Evolutionary conservation across 192 early-diverging fungal species (phyloP).

Genomic region (Cladochytrium replicatum): DNA sequence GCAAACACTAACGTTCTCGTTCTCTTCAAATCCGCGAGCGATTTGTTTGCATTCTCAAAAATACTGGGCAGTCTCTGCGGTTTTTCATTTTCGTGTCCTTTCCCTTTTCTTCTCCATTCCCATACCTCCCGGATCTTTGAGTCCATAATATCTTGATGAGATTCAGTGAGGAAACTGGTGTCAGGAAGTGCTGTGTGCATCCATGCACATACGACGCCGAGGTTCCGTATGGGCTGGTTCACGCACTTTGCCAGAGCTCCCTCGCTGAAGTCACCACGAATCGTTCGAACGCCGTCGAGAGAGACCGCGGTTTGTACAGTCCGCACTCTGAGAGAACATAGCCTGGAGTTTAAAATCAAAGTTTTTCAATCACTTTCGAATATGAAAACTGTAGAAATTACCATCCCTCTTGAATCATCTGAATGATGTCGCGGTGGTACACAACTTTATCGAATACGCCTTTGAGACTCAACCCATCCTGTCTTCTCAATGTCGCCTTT

Average conservation of each 20-base stretch:
- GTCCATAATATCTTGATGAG: too few relatives aligned
- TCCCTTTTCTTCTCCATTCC: too few relatives aligned
- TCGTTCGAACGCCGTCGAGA: slow-evolving; percentile 34
- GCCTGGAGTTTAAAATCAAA: slow-evolving; percentile 26
- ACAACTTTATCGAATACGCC: slow-evolving; percentile 68
- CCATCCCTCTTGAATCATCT: slow-evolving; percentile 81
- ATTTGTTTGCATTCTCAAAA: too few relatives aligned
- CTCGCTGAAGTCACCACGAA: slow-evolving; percentile 51
- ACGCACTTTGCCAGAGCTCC: slow-evolving; percentile 28
- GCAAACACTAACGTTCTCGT: slow-evolving; percentile 75
- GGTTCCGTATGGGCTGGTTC: slow-evolving; percentile 14
- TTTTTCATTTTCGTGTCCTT: too few relatives aligned
- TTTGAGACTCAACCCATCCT: slow-evolving; percentile 64
- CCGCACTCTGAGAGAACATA: slow-evolving; percentile 53
- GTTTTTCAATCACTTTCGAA: too few relatives aligned
- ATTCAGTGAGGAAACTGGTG: too few relatives aligned
- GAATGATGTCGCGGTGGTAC: slow-evolving; percentile 59
- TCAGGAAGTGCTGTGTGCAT: not conserved
- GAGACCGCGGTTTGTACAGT: slow-evolving; percentile 54
- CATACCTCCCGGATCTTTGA: too few relatives aligned
- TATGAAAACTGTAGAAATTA: slow-evolving; percentile 11
- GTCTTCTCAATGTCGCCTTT: slow-evolving; percentile 67
- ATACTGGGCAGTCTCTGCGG: too few relatives aligned
- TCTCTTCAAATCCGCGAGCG: not conserved
- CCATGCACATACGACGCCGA: not conserved